A percentile compares a stretch with the other conserved stretches of the same genome.
These are phyloP conservation scores for Blastobotrys terrestris DNA, from an alignment of 805 yeast species.

Conservation along the genomic window DNA sequence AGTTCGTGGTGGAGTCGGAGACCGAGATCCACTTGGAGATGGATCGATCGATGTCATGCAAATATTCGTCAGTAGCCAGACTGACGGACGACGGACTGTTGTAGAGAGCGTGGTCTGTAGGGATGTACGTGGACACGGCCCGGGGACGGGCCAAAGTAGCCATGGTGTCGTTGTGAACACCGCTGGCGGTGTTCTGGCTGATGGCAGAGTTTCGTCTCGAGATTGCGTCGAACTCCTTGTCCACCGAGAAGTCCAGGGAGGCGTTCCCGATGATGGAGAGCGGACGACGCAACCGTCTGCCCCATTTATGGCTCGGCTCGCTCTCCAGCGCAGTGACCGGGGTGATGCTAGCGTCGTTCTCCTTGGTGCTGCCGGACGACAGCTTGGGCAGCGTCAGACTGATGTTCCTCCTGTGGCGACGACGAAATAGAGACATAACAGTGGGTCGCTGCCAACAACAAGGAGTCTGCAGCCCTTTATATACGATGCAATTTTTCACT, in stretches of 20 bases:
- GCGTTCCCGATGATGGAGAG: neutral
- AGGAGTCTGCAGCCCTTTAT: too few species aligned
- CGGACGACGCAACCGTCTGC: neutral
- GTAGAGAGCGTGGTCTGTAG: neutral
- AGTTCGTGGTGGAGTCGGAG: neutral
- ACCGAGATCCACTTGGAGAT: slow-evolving; percentile 4
- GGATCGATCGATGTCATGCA: slow-evolving; percentile 6
- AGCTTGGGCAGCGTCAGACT: neutral
- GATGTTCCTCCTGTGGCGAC: neutral
- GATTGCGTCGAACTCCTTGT: neutral
- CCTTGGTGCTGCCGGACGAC: neutral
- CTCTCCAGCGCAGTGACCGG: neutral
- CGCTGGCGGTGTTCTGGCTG: neutral
- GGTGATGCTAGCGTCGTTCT: neutral
- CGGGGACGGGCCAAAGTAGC: neutral
- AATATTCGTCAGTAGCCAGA: neutral
- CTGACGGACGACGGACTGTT: neutral
- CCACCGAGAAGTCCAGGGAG: neutral
- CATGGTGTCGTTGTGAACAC: neutral
- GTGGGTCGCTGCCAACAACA: too few species aligned
- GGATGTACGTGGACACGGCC: neutral
- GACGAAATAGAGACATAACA: neutral
- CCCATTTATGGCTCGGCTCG: neutral
- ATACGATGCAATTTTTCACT: neutral
- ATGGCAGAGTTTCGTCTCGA: neutral